Conservation (phyloP, 1,284 basidiomycete genomes). For the Malassezia globosa region DNA sequence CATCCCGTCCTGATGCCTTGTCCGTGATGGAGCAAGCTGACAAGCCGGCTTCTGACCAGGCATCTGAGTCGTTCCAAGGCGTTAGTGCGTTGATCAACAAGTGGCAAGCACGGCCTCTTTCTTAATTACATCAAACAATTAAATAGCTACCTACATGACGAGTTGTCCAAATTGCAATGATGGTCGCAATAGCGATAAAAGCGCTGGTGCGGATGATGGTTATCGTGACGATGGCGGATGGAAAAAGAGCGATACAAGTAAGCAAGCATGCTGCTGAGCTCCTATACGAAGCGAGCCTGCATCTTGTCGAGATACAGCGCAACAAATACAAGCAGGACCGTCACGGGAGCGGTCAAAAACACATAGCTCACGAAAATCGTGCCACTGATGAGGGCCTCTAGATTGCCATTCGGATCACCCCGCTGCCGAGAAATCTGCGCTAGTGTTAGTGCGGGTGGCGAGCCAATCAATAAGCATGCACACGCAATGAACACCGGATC, state of each 20-base stretch:
- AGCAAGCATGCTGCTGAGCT: too few species aligned
- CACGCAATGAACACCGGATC: constrained; percentile 72
- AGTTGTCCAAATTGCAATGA: background rate
- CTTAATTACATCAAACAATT: background rate
- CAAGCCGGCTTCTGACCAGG: background rate
- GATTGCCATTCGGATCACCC: constrained; percentile 61
- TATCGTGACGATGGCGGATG: too few species aligned
- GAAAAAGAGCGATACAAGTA: background rate
- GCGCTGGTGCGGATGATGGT: too few species aligned
- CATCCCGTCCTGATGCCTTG: background rate
- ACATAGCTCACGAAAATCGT: constrained; percentile 49
- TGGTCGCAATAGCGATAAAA: too few species aligned
- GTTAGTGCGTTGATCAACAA: constrained; percentile 11
- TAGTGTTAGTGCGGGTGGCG: constrained; percentile 57
- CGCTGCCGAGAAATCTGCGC: constrained; percentile 74
- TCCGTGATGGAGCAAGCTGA: background rate
- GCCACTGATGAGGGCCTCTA: constrained; percentile 68
- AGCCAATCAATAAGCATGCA: constrained; percentile 62
- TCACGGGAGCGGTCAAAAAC: constrained; percentile 38
- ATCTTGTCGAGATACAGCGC: constrained; percentile 37
- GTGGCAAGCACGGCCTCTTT: constrained; percentile 11
- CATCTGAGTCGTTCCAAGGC: background rate
- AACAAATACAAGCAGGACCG: constrained; percentile 30
- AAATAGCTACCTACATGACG: background rate
- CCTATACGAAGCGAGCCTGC: constrained; percentile 6